Conservation (phyloP, 805 yeast species). For the Candida hispaniensis region DNA sequence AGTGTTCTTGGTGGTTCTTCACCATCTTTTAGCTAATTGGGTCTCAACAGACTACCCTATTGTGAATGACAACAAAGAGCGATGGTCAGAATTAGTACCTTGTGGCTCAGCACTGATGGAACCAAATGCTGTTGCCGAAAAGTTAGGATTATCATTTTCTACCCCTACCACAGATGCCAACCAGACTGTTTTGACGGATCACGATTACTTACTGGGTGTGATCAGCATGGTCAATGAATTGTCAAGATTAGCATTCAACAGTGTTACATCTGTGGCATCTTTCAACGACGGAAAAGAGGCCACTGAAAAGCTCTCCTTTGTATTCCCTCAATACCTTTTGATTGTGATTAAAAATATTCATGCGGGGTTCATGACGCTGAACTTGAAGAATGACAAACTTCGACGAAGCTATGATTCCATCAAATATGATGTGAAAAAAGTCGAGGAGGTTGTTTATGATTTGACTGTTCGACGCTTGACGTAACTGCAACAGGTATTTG, state of each 20-base stretch:
- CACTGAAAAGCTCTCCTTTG: slow-evolving; percentile 16
- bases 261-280: slow-evolving; percentile 22
- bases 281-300: slow-evolving; percentile 8
- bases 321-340: slow-evolving; percentile 18
- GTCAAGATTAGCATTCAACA: slow-evolving; percentile 24
- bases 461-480: slow-evolving; percentile 22
- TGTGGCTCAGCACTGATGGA: slow-evolving; percentile 7
- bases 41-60: slow-evolving; percentile 1
- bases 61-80: slow-evolving; percentile 2
- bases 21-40: slow-evolving; percentile 12
- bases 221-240: slow-evolving; percentile 24
- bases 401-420: slow-evolving; percentile 25
- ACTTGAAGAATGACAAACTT: slow-evolving; percentile 27
- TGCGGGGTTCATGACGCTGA: slow-evolving; percentile 23
- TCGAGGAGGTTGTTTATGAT: slow-evolving; percentile 28
- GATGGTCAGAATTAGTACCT: slow-evolving; percentile 4
- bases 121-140: slow-evolving; percentile 5
- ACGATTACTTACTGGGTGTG: slow-evolving; percentile 26
- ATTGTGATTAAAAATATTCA: slow-evolving; percentile 24
- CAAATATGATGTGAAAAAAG: slow-evolving; percentile 28
- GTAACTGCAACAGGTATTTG: slow-evolving; percentile 1
- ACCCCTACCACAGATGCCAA: slow-evolving; percentile 11
- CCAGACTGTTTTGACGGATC: slow-evolving; percentile 21
- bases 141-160: slow-evolving; percentile 10
- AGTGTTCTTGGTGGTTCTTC: slow-evolving; percentile 2